Evolutionary conservation across 331 rosid species (phyloP), one percentile per base, ranked within the genome.

Genomic region (Rosa hybrid): DNA sequence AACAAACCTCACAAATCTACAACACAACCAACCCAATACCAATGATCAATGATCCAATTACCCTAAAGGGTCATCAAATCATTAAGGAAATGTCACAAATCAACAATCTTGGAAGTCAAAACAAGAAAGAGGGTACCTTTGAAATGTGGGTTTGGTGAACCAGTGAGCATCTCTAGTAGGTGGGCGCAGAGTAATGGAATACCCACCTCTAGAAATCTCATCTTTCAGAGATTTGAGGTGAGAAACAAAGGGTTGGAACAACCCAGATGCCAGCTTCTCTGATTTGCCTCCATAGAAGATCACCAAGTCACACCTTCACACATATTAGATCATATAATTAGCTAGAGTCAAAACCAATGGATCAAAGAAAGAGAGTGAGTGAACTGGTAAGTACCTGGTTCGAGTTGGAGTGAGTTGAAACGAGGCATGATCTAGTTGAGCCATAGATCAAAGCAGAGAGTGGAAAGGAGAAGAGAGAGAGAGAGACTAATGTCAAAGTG

Each of bases 121-220:
- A 46, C 45, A n/a, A 42, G 68, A 42, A 53, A 70, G 76, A 63
- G 18, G 70, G 65, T 42, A 90, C 94, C 94, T 90, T 83, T 85
- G 86, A 78, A 90, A 85, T 0, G 94, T 90, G 72, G 88, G 76
- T 72, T 84, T 88, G 71, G 94, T 85, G 84, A 90, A 90, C 92
- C 92, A 88, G 49, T 57, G 81, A 25, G 90, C 86, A 81, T 30
- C 48, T 17, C 68, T 76, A 45, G 77, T 20, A 2, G 92, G 85
- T n/a, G 94, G 94, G 23, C 84, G 82, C 38, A 88, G 90, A 84
- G 84, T 84, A 79, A 90, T 90, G 2, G 92, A 90, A 86, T 90
- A 88, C 12, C 94, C 92, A 76, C 91, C 92, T 86, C 88, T 88
- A 16, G 88, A 87, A 87, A 90, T 88, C 91, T 90, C 91, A 87